Conservation (phyloP, 208 protist genomes). For the Vickermania ingenoplastis region DNA sequence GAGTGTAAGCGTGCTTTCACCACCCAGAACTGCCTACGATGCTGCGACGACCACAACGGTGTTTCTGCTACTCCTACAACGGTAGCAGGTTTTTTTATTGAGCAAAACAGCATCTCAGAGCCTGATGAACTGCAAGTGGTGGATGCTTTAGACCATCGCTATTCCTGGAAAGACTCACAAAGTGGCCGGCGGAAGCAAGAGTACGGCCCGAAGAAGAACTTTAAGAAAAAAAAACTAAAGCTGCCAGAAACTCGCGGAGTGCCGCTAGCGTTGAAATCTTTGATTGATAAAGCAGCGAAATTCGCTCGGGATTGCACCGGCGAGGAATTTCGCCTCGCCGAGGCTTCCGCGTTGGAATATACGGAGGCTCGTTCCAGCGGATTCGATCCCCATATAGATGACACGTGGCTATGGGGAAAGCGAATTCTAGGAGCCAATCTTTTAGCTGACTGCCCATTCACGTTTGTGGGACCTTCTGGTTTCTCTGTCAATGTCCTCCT, state of each 20-base stretch:
- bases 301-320: conserved; percentile 21
- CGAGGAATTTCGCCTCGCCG: conserved; percentile 29
- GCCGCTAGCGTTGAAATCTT: conserved; percentile 34
- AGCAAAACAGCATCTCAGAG: conserved; percentile 29
- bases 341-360: conserved; percentile 79
- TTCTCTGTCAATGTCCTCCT: conserved; percentile 53
- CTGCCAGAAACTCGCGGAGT: conserved; percentile 29
- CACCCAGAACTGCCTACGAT: conserved; percentile 9
- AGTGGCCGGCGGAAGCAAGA: conserved; percentile 83
- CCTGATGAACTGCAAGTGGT: conserved; percentile 41
- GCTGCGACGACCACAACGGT: conserved; percentile 34
- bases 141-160: conserved; percentile 48
- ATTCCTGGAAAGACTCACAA: conserved; percentile 69
- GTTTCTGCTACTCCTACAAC: conserved; percentile 4
- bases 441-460: conserved; percentile 51
- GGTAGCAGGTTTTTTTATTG: conserved; percentile 36
- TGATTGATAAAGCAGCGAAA: conserved; percentile 20
- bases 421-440: conserved; percentile 75
- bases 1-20: conserved; percentile 33
- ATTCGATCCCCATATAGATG: conserved; percentile 86
- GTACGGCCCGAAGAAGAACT: conserved; percentile 76
- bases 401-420: conserved; percentile 87
- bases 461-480: conserved; percentile 59
- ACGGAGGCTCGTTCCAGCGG: conserved; percentile 32
- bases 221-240: conserved; percentile 82